phyloP scores from a whole-genome alignment of 164 flowering plant genomes.

The Berberis vulgaris region DNA sequence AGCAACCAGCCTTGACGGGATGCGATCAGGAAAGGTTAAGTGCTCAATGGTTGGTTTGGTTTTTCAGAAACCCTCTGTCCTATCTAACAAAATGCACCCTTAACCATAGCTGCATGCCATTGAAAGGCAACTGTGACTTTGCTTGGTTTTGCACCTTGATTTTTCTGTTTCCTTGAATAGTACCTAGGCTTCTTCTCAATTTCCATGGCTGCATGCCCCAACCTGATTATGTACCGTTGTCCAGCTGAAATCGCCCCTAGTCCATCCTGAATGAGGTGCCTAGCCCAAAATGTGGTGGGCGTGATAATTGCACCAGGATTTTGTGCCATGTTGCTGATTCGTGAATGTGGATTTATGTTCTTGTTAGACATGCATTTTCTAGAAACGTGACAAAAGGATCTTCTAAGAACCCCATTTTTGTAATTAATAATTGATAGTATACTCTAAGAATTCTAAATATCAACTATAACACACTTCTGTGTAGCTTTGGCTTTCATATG shows the following conservation, averaged over 20 bases:
- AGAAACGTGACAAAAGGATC: too few relatives aligned
- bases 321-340: too few relatives aligned
- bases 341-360: too few relatives aligned
- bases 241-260: constrained; percentile 25
- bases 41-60: constrained; percentile 22
- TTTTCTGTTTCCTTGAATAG: constrained; percentile 24
- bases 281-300: background rate
- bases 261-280: constrained; percentile 23
- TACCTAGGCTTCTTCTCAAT: constrained; percentile 19
- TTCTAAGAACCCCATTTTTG: too few relatives aligned
- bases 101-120: constrained; percentile 23
- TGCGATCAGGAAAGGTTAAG: constrained; percentile 21
- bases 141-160: constrained; percentile 18
- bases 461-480: constrained; percentile 7
- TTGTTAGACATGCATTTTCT: too few relatives aligned
- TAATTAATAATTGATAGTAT: constrained; percentile 14
- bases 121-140: constrained; percentile 29
- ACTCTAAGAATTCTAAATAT: constrained; percentile 15
- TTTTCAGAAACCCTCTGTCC: constrained; percentile 15
- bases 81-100: constrained; percentile 18
- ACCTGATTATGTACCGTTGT: constrained; percentile 14
- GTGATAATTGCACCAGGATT: too few relatives aligned
- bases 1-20: constrained; percentile 22
- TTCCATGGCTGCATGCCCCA: constrained; percentile 26
- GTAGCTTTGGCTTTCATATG: constrained; percentile 18